phyloP scores from a whole-genome alignment of 2,329 filamentous ascomycete species.

The Sordariomycetes sp. region DNA sequence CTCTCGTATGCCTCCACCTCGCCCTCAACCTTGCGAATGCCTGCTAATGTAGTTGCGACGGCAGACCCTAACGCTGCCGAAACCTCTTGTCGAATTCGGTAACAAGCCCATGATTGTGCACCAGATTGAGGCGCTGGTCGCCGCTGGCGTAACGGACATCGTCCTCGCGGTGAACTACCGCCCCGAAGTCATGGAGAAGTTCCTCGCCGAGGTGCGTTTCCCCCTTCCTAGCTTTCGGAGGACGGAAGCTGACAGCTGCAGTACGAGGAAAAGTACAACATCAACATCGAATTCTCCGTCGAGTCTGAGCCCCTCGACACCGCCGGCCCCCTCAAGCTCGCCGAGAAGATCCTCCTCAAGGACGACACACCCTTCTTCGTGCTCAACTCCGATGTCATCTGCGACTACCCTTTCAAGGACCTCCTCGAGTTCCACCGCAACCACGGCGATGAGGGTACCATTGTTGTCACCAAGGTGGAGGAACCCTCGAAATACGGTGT shows the following conservation, averaged over 20 bases:
- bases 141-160: conserved; percentile 91
- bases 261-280: conserved; percentile 88
- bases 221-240: neutral
- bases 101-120: conserved; percentile 99
- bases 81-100: conserved; percentile 94
- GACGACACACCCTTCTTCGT: conserved; percentile 96
- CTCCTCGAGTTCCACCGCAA: conserved; percentile 85
- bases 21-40: conserved; percentile 2
- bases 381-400: conserved; percentile 96
- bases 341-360: conserved; percentile 84
- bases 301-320: conserved; percentile 93
- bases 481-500: conserved; percentile 99
- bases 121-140: conserved; percentile 90
- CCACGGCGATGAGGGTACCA: conserved; percentile 93
- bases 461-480: conserved; percentile 97
- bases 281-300: conserved; percentile 95
- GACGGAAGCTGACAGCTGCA: conserved; percentile 18
- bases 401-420: conserved; percentile 91
- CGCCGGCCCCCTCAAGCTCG: conserved; percentile 89
- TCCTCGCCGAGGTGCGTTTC: conserved; percentile 67
- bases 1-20: conserved; percentile 57
- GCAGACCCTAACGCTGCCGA: conserved; percentile 91
- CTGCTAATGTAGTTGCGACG: conserved; percentile 4
- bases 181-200: conserved; percentile 93
- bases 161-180: conserved; percentile 98